A percentile compares a stretch with the other conserved stretches of the same genome.
Conservation (phyloP, 331 rosid species). For the Malus hybrid region DNA sequence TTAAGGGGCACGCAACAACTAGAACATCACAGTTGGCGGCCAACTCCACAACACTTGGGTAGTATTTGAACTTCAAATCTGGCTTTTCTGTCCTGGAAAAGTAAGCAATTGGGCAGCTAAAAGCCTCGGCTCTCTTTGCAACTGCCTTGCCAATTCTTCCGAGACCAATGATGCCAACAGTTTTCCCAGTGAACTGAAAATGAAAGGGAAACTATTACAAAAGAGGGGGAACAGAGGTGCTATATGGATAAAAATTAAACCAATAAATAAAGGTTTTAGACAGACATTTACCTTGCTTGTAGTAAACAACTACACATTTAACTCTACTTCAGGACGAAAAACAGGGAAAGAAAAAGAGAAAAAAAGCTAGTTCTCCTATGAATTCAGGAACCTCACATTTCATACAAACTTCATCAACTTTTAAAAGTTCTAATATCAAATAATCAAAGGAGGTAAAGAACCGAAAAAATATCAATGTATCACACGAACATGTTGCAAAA, state of each 20-base stretch:
- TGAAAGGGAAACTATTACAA: background rate
- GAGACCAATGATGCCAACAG: conserved; percentile 72
- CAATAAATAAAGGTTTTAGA: background rate
- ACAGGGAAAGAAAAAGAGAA: background rate
- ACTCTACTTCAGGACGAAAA: background rate
- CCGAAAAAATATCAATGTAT: background rate
- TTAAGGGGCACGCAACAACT: conserved; percentile 76
- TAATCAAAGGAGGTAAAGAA: background rate
- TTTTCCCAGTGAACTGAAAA: conserved; percentile 74
- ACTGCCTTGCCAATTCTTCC: conserved; percentile 82
- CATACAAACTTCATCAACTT: too few relatives aligned
- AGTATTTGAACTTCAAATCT: conserved; percentile 53
- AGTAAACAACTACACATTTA: background rate
- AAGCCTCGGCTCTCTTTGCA: conserved; percentile 91
- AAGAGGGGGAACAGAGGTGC: background rate
- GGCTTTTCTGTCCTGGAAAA: conserved; percentile 54
- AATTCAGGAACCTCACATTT: too few relatives aligned
- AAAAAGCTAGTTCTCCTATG: background rate
- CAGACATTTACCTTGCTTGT: background rate
- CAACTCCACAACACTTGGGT: conserved; percentile 59
- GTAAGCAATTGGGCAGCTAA: conserved; percentile 58
- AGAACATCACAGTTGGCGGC: conserved; percentile 67
- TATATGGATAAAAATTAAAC: background rate
- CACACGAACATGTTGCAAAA: background rate
- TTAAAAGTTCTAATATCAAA: background rate